phyloP scores from a whole-genome alignment of 2,329 filamentous ascomycete species.

The Setomelanomma holmii region DNA sequence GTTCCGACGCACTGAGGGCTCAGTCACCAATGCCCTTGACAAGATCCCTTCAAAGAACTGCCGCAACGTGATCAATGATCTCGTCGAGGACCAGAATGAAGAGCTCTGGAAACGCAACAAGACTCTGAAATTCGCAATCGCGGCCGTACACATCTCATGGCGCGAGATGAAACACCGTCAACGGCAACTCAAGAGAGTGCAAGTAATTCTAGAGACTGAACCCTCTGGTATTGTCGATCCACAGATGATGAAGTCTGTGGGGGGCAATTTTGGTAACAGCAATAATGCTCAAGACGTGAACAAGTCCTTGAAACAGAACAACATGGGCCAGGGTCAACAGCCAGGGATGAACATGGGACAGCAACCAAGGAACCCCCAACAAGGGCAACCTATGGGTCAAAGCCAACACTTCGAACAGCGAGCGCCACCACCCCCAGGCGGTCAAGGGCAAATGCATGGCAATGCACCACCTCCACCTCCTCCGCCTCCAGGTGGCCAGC shows the following conservation, averaged over 20 bases:
- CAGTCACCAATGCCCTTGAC: conserved; percentile 28
- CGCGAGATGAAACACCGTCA: conserved; percentile 18
- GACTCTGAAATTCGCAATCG: conserved; percentile 36
- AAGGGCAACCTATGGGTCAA: conserved; percentile 7
- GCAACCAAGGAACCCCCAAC: conserved; percentile 5
- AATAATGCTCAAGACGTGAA: conserved; percentile 7
- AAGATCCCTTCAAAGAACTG: conserved; percentile 35
- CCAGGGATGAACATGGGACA: conserved; percentile 5
- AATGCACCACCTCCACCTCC: conserved; percentile 15
- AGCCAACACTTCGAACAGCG: conserved; percentile 12
- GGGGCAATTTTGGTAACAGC: background rate
- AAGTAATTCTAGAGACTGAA: conserved; percentile 40
- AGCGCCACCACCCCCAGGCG: conserved; percentile 3
- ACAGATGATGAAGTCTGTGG: conserved; percentile 2
- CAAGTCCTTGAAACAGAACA: conserved; percentile 11
- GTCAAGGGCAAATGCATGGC: conserved; percentile 5
- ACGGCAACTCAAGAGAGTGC: conserved; percentile 27
- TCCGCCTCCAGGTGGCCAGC: conserved; percentile 3
- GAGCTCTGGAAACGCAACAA: conserved; percentile 28
- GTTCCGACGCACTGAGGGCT: conserved; percentile 24
- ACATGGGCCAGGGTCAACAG: too few species aligned
- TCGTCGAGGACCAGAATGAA: conserved; percentile 37
- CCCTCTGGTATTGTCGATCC: conserved; percentile 22
- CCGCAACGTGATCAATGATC: conserved; percentile 31
- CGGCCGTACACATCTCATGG: conserved; percentile 33